Evolutionary conservation across 768 basidiomycete genomes (phyloP), one percentile per base, ranked within the genome.

Genomic region (Antrodiella citrinella): DNA sequence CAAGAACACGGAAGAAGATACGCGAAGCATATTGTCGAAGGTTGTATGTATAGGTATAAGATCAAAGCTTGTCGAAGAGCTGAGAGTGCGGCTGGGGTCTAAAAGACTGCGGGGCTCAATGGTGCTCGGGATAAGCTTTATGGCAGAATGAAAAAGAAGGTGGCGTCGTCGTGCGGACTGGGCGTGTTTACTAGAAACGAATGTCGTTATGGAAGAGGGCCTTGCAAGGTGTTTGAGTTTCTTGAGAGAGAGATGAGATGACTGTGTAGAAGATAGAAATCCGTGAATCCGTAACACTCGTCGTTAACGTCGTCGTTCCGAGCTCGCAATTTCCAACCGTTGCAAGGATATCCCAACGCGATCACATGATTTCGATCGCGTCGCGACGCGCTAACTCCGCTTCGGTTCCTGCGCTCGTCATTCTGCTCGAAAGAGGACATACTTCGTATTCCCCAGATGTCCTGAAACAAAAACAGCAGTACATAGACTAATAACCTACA

Each of bases 231-330:
- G 18, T 38, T 38, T 38, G 35, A 38, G 35, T 38, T 38, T 10
- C 10, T 10, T 38, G 35, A 10, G 35, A 38, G 18, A 38, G 35
- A 38, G 35, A 38, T 18, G 35, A 38, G 35, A 38, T 98, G 20
- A 96, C 96, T 4, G 94, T 96, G 1, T 96, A 96, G 10, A 99
- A 76, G 57, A 99, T 93, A 0, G 95, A 97, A 0, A 95, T 98
- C n/a, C 96, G 78, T 0, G 96, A 95, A 59, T 99, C 98, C n/a
- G n/a, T n/a, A n/a, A n/a, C n/a, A n/a, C n/a, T n/a, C 30, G 30
- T 35, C 30, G 30, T 35, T 35, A 35, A 35, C 30, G 30, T 35
- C 30, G 30, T 15, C 7, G 30, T 35, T 35, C 30, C 7, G 7
- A 35, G 30, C 15, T 35, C 7, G 15, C n/a, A n/a, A n/a, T n/a